Evolutionary conservation across 352 stramenopile species (phyloP).

Genomic region (Globisporangium canariense): DNA sequence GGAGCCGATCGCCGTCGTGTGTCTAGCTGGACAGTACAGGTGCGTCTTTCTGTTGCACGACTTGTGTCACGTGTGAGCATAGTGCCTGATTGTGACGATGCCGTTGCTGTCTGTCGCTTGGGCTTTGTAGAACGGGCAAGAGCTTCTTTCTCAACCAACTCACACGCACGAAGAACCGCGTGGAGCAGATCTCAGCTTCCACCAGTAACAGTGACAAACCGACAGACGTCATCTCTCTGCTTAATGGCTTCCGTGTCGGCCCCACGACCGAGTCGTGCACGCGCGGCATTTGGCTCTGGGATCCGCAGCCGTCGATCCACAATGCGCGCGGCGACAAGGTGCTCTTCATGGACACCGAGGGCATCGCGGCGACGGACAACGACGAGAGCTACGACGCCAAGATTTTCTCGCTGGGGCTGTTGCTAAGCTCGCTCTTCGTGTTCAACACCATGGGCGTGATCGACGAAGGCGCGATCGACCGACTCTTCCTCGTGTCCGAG

Average conservation of each 20-base stretch:
- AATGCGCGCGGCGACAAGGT: conserved; percentile 63
- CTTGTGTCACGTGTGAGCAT: neutral
- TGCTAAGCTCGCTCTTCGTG: conserved; percentile 82
- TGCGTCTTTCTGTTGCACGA: conserved; percentile 13
- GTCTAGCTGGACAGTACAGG: conserved; percentile 77
- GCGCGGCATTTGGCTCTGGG: conserved; percentile 84
- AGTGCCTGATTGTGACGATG: neutral
- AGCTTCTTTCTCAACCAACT: conserved; percentile 89
- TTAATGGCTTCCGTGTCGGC: conserved; percentile 61
- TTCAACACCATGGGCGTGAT: conserved; percentile 90
- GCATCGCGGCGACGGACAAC: conserved; percentile 82
- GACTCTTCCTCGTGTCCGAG: conserved; percentile 81
- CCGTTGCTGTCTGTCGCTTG: neutral
- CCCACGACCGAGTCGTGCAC: conserved; percentile 85
- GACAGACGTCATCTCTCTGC: neutral
- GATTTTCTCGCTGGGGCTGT: conserved; percentile 79
- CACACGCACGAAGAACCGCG: conserved; percentile 17
- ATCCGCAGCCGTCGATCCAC: conserved; percentile 46
- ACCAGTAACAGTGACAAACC: neutral
- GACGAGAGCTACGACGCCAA: conserved; percentile 88
- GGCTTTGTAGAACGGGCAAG: conserved; percentile 66
- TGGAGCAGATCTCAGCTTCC: conserved; percentile 1
- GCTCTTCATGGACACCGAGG: conserved; percentile 83
- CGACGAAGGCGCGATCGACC: conserved; percentile 82
- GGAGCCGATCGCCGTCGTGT: conserved; percentile 77